Conservation (phyloP, 495 filamentous ascomycete genomes). For the Podospora tetraspora region DNA sequence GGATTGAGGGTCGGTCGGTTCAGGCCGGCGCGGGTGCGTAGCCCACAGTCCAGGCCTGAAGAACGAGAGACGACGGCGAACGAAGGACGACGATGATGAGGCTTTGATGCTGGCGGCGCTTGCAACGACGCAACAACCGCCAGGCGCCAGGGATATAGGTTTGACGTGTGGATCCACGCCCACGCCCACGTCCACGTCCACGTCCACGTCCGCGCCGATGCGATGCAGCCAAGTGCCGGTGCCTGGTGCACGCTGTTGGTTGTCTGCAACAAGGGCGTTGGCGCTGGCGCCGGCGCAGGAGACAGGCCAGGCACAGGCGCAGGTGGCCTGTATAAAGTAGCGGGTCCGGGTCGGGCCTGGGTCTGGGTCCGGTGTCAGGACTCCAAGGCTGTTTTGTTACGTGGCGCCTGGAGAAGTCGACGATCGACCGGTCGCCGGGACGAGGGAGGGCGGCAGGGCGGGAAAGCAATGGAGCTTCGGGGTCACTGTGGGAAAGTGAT, state of each 20-base stretch:
- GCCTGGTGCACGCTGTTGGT: background rate
- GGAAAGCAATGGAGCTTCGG: slow-evolving; percentile 1
- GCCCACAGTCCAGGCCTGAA: background rate
- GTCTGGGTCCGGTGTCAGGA: background rate
- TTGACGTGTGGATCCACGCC: slow-evolving; percentile 9
- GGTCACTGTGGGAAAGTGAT: too few species aligned
- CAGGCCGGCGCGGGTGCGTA: background rate
- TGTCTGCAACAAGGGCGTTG: background rate
- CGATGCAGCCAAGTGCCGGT: slow-evolving; percentile 7
- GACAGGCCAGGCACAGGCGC: background rate
- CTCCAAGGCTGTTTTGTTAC: background rate
- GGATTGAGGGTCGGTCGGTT: background rate
- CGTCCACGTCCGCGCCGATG: background rate
- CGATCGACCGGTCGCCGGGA: background rate
- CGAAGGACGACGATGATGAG: background rate
- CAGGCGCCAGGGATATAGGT: background rate
- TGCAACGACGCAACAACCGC: background rate
- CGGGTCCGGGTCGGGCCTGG: background rate
- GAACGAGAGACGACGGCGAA: background rate
- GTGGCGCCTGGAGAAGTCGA: background rate
- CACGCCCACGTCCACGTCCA: background rate
- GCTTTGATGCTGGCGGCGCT: background rate
- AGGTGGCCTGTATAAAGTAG: background rate
- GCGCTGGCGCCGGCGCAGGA: background rate
- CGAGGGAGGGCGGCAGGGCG: background rate